A percentile compares a stretch with the other conserved stretches of the same genome.
phyloP scores from a whole-genome alignment of 1,284 basidiomycete genomes.

The Sanguinoderma infundibulare region DNA sequence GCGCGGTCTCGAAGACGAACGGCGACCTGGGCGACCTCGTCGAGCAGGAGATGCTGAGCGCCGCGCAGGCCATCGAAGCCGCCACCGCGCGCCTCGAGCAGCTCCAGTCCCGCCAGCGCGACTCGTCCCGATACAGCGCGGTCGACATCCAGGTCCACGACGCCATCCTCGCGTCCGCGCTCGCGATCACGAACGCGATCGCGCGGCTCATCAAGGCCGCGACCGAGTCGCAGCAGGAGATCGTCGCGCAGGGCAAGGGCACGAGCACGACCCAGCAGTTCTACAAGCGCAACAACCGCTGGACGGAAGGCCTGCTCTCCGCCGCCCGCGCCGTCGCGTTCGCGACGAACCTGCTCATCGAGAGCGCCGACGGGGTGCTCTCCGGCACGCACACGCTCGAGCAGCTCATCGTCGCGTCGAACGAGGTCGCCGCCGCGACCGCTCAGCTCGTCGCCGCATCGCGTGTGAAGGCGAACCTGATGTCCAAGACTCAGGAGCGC shows the following conservation, averaged over 20 bases:
- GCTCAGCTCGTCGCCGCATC: constrained; percentile 99
- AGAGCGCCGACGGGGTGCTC: constrained; percentile 96
- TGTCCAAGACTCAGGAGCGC: constrained; percentile 97
- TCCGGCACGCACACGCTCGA: constrained; percentile 96
- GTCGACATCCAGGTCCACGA: constrained; percentile 98
- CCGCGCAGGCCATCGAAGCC: constrained; percentile 91
- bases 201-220: constrained; percentile 94
- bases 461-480: constrained; percentile 96
- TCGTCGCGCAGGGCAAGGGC: constrained; percentile 94
- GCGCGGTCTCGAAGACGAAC: constrained; percentile 70
- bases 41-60: constrained; percentile 94
- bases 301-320: constrained; percentile 99
- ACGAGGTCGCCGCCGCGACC: constrained; percentile 96
- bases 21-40: constrained; percentile 98
- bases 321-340: constrained; percentile 98
- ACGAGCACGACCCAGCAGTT: constrained; percentile 93
- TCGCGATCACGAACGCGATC: constrained; percentile 96
- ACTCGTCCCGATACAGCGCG: constrained; percentile 83
- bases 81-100: constrained; percentile 91
- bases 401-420: constrained; percentile 98
- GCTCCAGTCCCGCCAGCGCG: constrained; percentile 89
- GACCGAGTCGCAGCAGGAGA: constrained; percentile 97
- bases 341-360: constrained; percentile 96
- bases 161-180: constrained; percentile 91
- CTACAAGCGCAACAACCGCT: constrained; percentile 99